Percentiles rank a stretch among this genome's conserved stretches.
Conservation (phyloP, 768 basidiomycete genomes). For the Zangia roseola region DNA sequence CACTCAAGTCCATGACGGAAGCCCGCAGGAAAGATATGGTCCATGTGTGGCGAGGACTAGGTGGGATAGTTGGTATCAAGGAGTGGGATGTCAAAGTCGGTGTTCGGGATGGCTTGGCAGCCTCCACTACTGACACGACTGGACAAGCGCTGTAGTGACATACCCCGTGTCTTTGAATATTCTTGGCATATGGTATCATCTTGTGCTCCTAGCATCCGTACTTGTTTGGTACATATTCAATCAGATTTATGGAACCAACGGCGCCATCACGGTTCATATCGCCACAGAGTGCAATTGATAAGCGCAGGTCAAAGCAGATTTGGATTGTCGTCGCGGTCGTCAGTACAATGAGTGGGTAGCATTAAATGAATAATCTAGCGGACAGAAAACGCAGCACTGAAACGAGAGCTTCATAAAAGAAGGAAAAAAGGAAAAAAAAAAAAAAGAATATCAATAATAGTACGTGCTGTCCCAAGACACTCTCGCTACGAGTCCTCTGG, state of each 20-base stretch:
- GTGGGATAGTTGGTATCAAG: slow-evolving; percentile 66
- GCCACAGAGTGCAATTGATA: too few species aligned
- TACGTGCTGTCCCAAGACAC: slow-evolving; percentile 8
- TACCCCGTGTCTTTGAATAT: neutral
- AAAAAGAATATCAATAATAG: slow-evolving; percentile 6
- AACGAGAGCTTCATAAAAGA: slow-evolving; percentile 7
- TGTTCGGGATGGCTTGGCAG: slow-evolving; percentile 15
- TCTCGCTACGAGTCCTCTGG: slow-evolving; percentile 19
- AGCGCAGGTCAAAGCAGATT: neutral
- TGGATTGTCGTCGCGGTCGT: slow-evolving; percentile 25
- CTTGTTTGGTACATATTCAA: too few species aligned
- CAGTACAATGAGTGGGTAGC: slow-evolving; percentile 19
- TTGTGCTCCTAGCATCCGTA: too few species aligned
- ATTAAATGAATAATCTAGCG: slow-evolving; percentile 10
- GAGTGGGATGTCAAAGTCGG: slow-evolving; percentile 75
- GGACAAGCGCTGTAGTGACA: slow-evolving; percentile 13
- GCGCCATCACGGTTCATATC: too few species aligned
- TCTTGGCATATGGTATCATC: neutral
- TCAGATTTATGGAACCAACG: too few species aligned
- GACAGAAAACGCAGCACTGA: neutral
- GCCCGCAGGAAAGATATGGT: slow-evolving; percentile 49
- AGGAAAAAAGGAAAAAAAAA: neutral
- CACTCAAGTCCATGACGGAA: slow-evolving; percentile 54
- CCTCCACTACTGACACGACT: neutral
- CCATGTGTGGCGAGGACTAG: slow-evolving; percentile 65